Evolutionary conservation across 2,329 filamentous ascomycete genomes (phyloP).

Genomic region (Pezicula carpinea): DNA sequence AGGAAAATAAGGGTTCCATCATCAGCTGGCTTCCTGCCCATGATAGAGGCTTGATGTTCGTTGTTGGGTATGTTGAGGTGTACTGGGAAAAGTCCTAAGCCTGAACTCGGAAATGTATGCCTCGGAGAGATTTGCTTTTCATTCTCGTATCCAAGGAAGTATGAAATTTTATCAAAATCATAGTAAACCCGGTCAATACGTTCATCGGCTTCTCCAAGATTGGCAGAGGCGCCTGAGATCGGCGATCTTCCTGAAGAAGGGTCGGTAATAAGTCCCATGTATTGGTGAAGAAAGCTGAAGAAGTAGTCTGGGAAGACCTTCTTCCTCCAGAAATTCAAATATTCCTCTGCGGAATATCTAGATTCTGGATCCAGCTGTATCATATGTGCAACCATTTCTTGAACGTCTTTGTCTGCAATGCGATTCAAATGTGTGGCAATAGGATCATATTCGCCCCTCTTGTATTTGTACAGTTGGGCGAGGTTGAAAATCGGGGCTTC

Average conservation of each 20-base stretch:
- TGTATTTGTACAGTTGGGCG: constrained; percentile 92
- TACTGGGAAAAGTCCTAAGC: constrained; percentile 68
- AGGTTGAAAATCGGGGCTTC: constrained; percentile 97
- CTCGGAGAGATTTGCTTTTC: constrained; percentile 24
- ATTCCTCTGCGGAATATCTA: constrained; percentile 89
- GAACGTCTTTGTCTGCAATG: constrained; percentile 81
- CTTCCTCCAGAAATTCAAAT: constrained; percentile 83
- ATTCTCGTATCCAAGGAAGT: constrained; percentile 76
- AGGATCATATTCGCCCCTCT: constrained; percentile 87
- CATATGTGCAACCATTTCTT: constrained; percentile 91
- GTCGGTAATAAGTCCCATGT: constrained; percentile 94
- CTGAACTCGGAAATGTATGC: constrained; percentile 42
- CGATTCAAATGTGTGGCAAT: constrained; percentile 74
- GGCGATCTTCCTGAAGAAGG: constrained; percentile 74
- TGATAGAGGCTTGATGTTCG: constrained; percentile 61
- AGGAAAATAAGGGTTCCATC: constrained; percentile 92
- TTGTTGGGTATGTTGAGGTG: constrained; percentile 84
- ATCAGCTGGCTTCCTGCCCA: constrained; percentile 61
- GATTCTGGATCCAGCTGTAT: constrained; percentile 90
- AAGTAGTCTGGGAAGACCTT: constrained; percentile 97
- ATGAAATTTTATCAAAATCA: constrained; percentile 97
- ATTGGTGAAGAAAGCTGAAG: constrained; percentile 94
- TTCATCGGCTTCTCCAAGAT: constrained; percentile 84
- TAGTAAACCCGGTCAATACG: constrained; percentile 88
- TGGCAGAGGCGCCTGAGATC: constrained; percentile 62